A percentile compares a stretch with the other conserved stretches of the same genome.
These are phyloP conservation scores for Lobulomyces angularis DNA, from an alignment of 192 early-diverging fungal genomes.

Conservation along the genomic window DNA sequence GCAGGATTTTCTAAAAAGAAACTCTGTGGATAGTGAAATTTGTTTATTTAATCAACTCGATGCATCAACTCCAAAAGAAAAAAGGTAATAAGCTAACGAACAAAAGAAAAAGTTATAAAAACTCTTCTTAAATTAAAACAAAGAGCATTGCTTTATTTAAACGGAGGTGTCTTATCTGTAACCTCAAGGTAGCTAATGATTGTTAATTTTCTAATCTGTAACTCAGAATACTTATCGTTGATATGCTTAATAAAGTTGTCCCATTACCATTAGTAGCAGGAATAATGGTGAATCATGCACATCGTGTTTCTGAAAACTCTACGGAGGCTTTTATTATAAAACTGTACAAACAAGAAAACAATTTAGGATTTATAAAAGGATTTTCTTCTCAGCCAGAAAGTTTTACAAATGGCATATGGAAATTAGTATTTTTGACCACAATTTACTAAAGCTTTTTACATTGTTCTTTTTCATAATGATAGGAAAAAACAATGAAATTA, in stretches of 20 bases:
- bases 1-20: no score
- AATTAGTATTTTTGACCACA: slow-evolving; percentile 80
- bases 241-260: slow-evolving; percentile 67
- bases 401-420: slow-evolving; percentile 70
- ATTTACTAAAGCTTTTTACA: no score
- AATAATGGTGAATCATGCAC: slow-evolving; percentile 75
- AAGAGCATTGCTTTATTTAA: slow-evolving; percentile 52
- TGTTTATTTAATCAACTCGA: no score
- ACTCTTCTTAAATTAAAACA: no score
- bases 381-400: slow-evolving; percentile 78
- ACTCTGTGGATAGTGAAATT: no score
- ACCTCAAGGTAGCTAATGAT: slow-evolving; percentile 43
- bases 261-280: slow-evolving; percentile 69
- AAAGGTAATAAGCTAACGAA: no score
- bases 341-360: slow-evolving; percentile 65
- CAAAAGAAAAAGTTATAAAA: no score
- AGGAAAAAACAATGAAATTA: no score
- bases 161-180: slow-evolving; percentile 71
- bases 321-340: slow-evolving; percentile 85
- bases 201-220: neutral
- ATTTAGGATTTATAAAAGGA: slow-evolving; percentile 82
- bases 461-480: no score
- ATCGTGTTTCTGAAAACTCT: slow-evolving; percentile 62
- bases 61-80: no score
- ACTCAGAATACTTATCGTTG: slow-evolving; percentile 76